A percentile compares a stretch with the other conserved stretches of the same genome.
Conservation (phyloP, 345 rosid species). For the Heritiera littoralis region DNA sequence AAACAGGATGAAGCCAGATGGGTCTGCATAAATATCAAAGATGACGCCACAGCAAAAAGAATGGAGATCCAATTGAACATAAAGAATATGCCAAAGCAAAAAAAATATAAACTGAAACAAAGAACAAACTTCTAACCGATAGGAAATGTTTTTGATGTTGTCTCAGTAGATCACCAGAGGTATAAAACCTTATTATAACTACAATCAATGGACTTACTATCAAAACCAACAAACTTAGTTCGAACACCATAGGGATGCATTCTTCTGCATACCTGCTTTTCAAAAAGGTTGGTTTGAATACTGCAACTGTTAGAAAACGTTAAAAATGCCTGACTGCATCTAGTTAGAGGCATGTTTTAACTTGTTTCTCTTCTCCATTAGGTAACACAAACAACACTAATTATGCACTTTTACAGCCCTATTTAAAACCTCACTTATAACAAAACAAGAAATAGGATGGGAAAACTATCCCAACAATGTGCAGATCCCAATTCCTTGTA, state of each 20-base stretch:
- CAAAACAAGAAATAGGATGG: neutral
- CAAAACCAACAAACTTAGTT: neutral
- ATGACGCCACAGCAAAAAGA: constrained; percentile 19
- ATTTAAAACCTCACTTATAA: neutral
- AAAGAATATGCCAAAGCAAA: constrained; percentile 15
- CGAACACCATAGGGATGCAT: neutral
- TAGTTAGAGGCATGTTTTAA: neutral
- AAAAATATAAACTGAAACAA: neutral
- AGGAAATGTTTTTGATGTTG: neutral
- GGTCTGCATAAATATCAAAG: constrained; percentile 63
- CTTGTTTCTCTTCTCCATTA: neutral
- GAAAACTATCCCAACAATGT: neutral
- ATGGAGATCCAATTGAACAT: neutral
- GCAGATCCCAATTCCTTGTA: neutral
- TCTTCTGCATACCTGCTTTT: neutral
- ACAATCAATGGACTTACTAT: neutral
- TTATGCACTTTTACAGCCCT: neutral
- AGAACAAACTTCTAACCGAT: neutral
- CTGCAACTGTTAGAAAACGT: neutral
- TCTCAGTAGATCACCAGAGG: neutral
- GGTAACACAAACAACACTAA: constrained; percentile 7
- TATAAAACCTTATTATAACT: neutral
- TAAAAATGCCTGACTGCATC: neutral
- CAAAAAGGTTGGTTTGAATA: neutral
- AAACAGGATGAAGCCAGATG: constrained; percentile 97